Evolutionary conservation across 192 early-diverging fungal species (phyloP), one percentile per base, ranked within the genome.

Genomic region (Coemansia sp.): DNA sequence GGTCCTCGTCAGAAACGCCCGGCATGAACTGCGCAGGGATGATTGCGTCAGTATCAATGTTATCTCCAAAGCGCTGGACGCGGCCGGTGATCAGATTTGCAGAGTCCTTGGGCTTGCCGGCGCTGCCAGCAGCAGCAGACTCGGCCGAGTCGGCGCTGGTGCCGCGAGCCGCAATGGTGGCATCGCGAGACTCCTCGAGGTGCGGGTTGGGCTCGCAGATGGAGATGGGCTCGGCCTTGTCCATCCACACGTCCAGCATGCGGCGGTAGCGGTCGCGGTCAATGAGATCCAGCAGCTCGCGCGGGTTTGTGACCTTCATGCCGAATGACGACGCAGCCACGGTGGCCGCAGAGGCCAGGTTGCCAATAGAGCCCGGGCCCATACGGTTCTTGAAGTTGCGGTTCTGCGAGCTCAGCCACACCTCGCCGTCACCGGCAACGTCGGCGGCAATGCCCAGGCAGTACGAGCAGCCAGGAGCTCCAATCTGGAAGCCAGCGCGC

Each of bases 361-460:
- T 90, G 49, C 81, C 88, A 47, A 90, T 90, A 30, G 85, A 84
- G 43, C 88, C 88, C 47, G 86, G 84, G 19, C 88, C 88, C 88
- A 90, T 90, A 57, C 88, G 83, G 73, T 90, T 90, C 76, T 85
- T 86, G 65, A 90, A 90, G 69, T 90, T 90, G 61, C 88, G 82
- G 82, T 90, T 90, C 80, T 90, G 88, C 51, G 87, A 88, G 64
- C 84, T 86, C 52, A 90, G 77, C 88, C 88, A 90, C 11, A 90
- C 82, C 67, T 90, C 87, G 36, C 88, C 88, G 37, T 87, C 87
- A 37, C 84, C 82, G 40, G 88, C 88, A 57, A 81, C 78, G 52
- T 90, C 88, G 14, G 88, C 88, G 11, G 84, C 88, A 61, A 90
- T 84, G 33, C 82, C 88, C 54, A 90, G 81, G 70, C 88, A 90